Evolutionary conservation across 1,139 yeast genomes (phyloP).

Genomic region (Pneumocystis wakefieldiae): DNA sequence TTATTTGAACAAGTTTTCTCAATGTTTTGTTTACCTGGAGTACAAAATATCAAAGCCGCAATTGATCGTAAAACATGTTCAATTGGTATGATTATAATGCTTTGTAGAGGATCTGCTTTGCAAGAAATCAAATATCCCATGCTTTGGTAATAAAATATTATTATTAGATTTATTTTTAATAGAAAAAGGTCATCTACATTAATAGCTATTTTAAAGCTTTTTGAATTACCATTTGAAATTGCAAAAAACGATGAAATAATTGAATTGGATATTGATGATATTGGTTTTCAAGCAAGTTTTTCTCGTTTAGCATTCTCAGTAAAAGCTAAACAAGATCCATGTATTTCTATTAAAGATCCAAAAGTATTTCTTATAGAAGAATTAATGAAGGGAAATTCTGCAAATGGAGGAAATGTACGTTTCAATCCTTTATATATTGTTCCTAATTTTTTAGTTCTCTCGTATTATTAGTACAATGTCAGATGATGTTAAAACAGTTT

Average conservation of each 20-base stretch:
- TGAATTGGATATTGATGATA: conserved; percentile 32
- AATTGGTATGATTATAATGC: conserved; percentile 55
- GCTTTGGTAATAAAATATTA: conserved; percentile 5
- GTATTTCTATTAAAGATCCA: conserved; percentile 33
- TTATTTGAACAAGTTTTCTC: conserved; percentile 51
- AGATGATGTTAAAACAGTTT: conserved; percentile 6
- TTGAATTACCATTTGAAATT: conserved; percentile 11
- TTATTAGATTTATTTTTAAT: conserved; percentile 3
- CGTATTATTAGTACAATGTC: conserved; percentile 6
- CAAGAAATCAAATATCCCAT: conserved; percentile 16
- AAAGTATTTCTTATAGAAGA: conserved; percentile 26
- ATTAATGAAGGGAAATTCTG: conserved; percentile 16
- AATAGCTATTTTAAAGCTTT: conserved; percentile 29
- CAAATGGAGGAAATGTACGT: conserved; percentile 2
- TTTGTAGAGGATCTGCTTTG: conserved; percentile 25
- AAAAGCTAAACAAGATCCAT: conserved; percentile 52
- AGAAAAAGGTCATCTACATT: conserved; percentile 14
- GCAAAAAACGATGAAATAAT: conserved; percentile 15
- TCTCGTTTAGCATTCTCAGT: conserved; percentile 56
- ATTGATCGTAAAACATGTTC: conserved; percentile 62
- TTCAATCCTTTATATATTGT: background rate
- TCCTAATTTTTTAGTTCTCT: background rate
- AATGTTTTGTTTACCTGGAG: conserved; percentile 52
- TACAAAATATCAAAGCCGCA: conserved; percentile 49
- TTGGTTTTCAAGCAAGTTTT: conserved; percentile 72